A percentile compares a stretch with the other conserved stretches of the same genome.
Evolutionary conservation across 192 early-diverging fungal species (phyloP).

Genomic region (Umbelopsis sp.): DNA sequence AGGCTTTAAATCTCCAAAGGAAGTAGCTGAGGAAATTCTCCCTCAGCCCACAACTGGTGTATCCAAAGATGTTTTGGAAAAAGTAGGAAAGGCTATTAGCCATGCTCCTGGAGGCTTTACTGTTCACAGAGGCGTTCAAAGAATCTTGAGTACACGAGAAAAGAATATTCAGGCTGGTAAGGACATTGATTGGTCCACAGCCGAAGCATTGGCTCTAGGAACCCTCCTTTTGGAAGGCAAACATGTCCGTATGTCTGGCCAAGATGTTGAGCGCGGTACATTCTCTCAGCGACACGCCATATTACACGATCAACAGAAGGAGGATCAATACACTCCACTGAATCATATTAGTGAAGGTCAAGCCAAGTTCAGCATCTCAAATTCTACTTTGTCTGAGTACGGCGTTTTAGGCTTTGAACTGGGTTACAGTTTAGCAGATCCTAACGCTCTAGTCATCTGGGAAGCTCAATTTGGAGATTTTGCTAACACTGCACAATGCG

Average conservation of each 20-base stretch:
- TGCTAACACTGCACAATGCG: slow-evolving; percentile 96
- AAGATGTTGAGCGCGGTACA: slow-evolving; percentile 99
- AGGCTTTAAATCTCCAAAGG: slow-evolving; percentile 69
- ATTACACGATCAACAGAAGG: slow-evolving; percentile 92
- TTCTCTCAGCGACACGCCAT: slow-evolving; percentile 99
- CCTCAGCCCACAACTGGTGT: slow-evolving; percentile 76
- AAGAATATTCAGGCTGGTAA: slow-evolving; percentile 79
- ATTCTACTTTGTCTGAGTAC: slow-evolving; percentile 96
- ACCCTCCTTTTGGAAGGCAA: slow-evolving; percentile 87
- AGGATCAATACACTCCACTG: slow-evolving; percentile 80
- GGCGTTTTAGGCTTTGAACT: slow-evolving; percentile 96
- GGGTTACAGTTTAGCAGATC: slow-evolving; percentile 93
- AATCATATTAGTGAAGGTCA: slow-evolving; percentile 88
- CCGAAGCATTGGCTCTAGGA: slow-evolving; percentile 92
- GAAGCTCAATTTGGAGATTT: slow-evolving; percentile 99
- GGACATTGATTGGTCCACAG: slow-evolving; percentile 96
- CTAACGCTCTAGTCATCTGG: slow-evolving; percentile 93
- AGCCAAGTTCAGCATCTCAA: slow-evolving; percentile 87
- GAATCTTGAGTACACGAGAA: slow-evolving; percentile 82
- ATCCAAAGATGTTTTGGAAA: slow-evolving; percentile 66
- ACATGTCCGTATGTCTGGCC: slow-evolving; percentile 91
- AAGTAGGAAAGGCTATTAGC: slow-evolving; percentile 82
- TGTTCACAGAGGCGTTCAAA: slow-evolving; percentile 81
- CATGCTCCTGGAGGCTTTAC: slow-evolving; percentile 82
- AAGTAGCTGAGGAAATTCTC: slow-evolving; percentile 72